Base-by-base conservation (phyloP, 208 protist species). In the Crithidia fasciculata region DNA sequence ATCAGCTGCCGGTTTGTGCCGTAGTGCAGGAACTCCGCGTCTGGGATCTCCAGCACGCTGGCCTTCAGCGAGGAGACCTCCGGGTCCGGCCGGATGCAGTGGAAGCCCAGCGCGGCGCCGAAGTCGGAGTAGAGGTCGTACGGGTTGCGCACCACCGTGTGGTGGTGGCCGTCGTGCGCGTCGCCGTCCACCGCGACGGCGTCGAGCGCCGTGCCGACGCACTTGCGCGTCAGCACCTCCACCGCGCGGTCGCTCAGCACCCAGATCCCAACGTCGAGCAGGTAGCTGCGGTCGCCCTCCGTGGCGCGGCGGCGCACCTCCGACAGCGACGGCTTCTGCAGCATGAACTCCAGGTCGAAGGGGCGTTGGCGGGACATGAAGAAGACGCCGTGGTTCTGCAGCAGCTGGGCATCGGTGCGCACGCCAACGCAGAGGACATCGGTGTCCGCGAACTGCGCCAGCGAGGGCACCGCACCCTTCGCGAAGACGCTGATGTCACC, bases 361-460 rank as follows among this genome's bases (percentile, higher is more conserved):
- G 76, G 75, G 7, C 15, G 40, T 19, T 53, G 44, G 40, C 47
- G 66, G n/a, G 58, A 61, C 40, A 72, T 78, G 61, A 86, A 85
- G 53, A 87, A 82, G 19, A 90, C 82, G 50, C 82, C 85, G 69
- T 87, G 80, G 43, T 75, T 58, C 28, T 44, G 49, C 28, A 87
- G 52, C 5, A 67, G 15, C 16, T 72, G 40, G 28, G 69, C 16
- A 18, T 75, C 79, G 2, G 68, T 47, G 52, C 37, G 55, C 56
- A 90, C 15, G 43, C 80, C 85, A n/a, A 82, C 72, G 68, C 85
- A 90, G 36, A 90, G 66, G 43, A 90, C 74, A 69, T 90, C 85
- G 6, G 65, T 76, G 37, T 82, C 70, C 36, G 80, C 67, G 39
- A 73, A 76, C 43, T 63, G 49, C 58, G 59, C 37, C 50, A 69